A percentile compares a stretch with the other conserved stretches of the same genome.
These are phyloP conservation scores for Boletus semigastroideus DNA, from an alignment of 1,284 basidiomycete genomes.

Conservation along the genomic window DNA sequence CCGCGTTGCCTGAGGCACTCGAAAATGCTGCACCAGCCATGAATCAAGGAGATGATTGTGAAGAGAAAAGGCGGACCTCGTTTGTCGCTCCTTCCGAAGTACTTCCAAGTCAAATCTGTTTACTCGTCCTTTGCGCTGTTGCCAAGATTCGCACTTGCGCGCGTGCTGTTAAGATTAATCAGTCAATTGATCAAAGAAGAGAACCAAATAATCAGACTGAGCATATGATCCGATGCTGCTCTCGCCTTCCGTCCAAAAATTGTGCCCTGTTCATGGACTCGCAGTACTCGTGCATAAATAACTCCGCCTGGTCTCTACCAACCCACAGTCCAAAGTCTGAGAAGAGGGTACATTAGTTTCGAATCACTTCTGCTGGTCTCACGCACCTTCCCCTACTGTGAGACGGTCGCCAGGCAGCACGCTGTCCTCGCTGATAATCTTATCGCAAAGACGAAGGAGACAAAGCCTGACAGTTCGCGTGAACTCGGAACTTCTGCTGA, in stretches of 20 bases:
- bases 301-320: conserved; percentile 1
- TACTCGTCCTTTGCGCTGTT: not conserved
- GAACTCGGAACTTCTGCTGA: not conserved
- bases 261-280: not conserved
- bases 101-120: not conserved
- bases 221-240: not conserved
- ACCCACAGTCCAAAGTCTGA: not conserved
- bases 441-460: not conserved
- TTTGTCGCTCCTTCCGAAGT: not conserved
- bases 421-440: not conserved
- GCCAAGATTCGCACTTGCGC: not conserved
- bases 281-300: conserved; percentile 8
- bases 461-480: not conserved
- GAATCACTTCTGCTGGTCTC: rapidly evolving
- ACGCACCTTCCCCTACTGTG: not conserved
- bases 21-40: not conserved
- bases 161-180: not conserved
- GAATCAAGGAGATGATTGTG: not conserved
- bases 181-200: not conserved
- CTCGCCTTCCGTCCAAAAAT: not conserved
- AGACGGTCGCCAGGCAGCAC: conserved; percentile 1
- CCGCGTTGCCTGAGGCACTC: not conserved
- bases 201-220: not conserved
- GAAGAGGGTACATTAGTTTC: not conserved
- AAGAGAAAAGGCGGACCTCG: not conserved